Evolutionary conservation across 441 rosid genomes (phyloP).

Genomic region (Eruca vesicaria): DNA sequence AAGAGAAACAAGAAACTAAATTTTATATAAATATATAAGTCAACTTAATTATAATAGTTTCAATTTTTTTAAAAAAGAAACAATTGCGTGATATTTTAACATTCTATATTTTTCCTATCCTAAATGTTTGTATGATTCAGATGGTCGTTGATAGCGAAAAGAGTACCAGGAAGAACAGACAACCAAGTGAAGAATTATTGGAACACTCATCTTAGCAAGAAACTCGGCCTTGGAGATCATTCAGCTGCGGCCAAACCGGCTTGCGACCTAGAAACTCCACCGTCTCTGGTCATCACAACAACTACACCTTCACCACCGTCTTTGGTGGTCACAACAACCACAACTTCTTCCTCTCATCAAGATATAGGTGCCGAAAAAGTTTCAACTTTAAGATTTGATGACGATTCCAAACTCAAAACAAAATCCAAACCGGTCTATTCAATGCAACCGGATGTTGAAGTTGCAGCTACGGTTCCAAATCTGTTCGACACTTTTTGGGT

Average conservation of each 20-base stretch:
- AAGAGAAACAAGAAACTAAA: too few species aligned
- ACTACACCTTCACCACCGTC: slow-evolving; percentile 15
- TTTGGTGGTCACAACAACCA: slow-evolving; percentile 13
- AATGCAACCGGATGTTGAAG: slow-evolving; percentile 14
- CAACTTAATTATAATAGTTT: background rate
- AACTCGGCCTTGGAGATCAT: slow-evolving; percentile 35
- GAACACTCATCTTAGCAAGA: slow-evolving; percentile 66
- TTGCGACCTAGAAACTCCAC: slow-evolving; percentile 7
- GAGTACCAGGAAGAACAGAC: slow-evolving; percentile 68
- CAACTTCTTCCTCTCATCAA: slow-evolving; percentile 13
- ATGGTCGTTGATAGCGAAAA: slow-evolving; percentile 66
- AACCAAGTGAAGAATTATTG: slow-evolving; percentile 74
- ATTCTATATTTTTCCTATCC: background rate
- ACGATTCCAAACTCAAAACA: slow-evolving; percentile 15
- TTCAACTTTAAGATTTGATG: slow-evolving; percentile 9
- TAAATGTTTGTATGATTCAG: slow-evolving; percentile 14
- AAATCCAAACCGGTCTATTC: slow-evolving; percentile 8
- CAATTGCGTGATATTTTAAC: background rate
- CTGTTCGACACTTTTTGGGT: slow-evolving; percentile 33
- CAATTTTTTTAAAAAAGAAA: background rate
- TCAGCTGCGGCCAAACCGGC: slow-evolving; percentile 2
- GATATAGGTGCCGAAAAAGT: background rate
- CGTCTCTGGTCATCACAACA: slow-evolving; percentile 11
- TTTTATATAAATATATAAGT: too few species aligned
- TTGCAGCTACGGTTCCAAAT: slow-evolving; percentile 14